Evolutionary conservation across 2,329 filamentous ascomycete genomes (phyloP).

Genomic region (Aureobasidium musti): DNA sequence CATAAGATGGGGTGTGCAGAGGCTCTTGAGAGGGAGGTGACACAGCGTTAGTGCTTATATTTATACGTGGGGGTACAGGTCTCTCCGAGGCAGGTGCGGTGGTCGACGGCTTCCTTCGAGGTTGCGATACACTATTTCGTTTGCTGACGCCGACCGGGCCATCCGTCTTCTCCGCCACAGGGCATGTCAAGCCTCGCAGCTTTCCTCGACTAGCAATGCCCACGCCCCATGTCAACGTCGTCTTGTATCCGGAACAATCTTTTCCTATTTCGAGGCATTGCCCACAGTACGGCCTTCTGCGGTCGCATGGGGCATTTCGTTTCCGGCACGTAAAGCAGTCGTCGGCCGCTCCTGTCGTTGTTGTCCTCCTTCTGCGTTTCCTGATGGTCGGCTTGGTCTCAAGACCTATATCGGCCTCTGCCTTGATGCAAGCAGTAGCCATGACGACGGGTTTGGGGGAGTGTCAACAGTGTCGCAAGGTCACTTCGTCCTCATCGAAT

Average conservation of each 20-base stretch:
- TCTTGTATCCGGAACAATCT: constrained; percentile 95
- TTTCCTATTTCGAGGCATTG: constrained; percentile 89
- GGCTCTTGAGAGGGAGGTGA: constrained; percentile 1
- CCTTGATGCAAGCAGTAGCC: constrained; percentile 5
- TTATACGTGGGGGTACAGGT: neutral
- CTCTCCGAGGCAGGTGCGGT: constrained; percentile 11
- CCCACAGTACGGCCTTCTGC: constrained; percentile 89
- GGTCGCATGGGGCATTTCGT: constrained; percentile 81
- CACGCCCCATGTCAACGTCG: constrained; percentile 93
- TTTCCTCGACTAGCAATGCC: constrained; percentile 95
- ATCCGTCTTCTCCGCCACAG: constrained; percentile 54
- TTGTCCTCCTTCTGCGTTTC: constrained; percentile 82
- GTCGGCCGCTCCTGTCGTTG: constrained; percentile 83
- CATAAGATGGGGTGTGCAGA: constrained; percentile 7
- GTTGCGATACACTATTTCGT: constrained; percentile 32
- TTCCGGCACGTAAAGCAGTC: constrained; percentile 95
- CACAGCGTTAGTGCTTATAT: neutral
- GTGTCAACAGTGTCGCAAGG: neutral
- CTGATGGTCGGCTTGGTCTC: constrained; percentile 36
- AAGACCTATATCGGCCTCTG: neutral
- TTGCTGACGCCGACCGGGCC: constrained; percentile 36
- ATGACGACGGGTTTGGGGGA: neutral
- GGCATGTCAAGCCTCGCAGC: constrained; percentile 81
- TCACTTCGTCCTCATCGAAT: neutral
- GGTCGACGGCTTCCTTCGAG: constrained; percentile 36